phyloP scores from a whole-genome alignment of 768 basidiomycete species.

The Trametes elegans region DNA sequence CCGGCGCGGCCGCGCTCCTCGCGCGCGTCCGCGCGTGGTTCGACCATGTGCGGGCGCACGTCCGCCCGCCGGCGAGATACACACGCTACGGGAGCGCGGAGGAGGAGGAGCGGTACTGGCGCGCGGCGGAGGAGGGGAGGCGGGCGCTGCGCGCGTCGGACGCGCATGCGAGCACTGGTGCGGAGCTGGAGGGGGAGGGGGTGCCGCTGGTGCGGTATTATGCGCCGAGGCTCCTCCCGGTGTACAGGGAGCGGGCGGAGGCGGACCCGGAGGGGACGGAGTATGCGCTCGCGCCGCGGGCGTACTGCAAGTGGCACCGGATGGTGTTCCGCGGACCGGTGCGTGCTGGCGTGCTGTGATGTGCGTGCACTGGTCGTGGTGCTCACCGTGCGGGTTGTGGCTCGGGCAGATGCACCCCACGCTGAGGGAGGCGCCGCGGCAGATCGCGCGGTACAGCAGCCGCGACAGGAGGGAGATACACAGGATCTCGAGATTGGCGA shows the following conservation, averaged over 20 bases:
- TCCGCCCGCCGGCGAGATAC: neutral
- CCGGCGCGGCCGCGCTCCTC: neutral
- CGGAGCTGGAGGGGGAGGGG: neutral
- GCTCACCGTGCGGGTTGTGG: neutral
- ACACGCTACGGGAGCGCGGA: conserved; percentile 1
- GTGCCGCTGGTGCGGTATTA: conserved; percentile 24
- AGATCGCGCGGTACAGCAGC: conserved; percentile 36
- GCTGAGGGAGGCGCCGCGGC: conserved; percentile 31
- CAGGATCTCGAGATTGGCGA: conserved; percentile 40
- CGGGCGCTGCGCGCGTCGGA: conserved; percentile 15
- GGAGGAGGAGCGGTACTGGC: conserved; percentile 14
- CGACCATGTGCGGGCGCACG: neutral
- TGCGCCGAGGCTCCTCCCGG: conserved; percentile 34
- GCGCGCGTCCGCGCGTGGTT: neutral
- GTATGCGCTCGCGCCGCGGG: conserved; percentile 32
- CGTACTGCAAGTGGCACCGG: conserved; percentile 46
- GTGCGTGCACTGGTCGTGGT: too few species aligned
- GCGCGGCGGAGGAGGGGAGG: conserved; percentile 7
- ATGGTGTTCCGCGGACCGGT: conserved; percentile 44
- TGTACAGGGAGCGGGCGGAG: conserved; percentile 31
- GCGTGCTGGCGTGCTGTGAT: conserved; percentile 15
- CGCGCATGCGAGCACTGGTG: conserved; percentile 12
- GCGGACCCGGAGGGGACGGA: conserved; percentile 23
- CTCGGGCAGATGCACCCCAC: conserved; percentile 35
- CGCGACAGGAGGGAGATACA: conserved; percentile 40